phyloP scores from a whole-genome alignment of 768 basidiomycete species.

The Lentinula detonsa region DNA sequence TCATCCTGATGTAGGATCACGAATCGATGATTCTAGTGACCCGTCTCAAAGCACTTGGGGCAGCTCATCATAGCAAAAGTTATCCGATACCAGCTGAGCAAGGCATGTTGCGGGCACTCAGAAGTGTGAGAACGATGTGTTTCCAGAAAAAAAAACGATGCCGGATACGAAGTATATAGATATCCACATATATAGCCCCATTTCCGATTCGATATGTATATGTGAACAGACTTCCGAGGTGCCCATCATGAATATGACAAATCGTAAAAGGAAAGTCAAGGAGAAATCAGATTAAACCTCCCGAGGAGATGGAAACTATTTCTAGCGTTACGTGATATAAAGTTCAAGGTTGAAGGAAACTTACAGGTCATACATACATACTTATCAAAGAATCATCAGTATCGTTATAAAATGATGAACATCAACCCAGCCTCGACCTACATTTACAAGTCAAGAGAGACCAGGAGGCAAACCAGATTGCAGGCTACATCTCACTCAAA shows the following conservation, averaged over 20 bases:
- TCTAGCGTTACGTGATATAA: not conserved
- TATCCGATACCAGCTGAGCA: not conserved
- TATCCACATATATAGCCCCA: not conserved
- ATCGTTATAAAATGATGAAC: too few relatives aligned
- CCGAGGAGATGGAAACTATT: not conserved
- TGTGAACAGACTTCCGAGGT: not conserved
- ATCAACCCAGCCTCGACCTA: too few relatives aligned
- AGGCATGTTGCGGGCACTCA: not conserved
- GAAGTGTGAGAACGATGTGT: conserved; percentile 1
- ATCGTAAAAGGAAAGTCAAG: not conserved
- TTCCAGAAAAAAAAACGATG: conserved; percentile 1
- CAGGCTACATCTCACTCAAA: too few relatives aligned
- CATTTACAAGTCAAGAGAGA: not conserved
- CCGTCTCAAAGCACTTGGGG: too few relatives aligned
- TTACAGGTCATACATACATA: not conserved
- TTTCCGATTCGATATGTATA: not conserved
- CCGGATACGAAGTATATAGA: not conserved
- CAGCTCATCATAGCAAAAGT: too few relatives aligned
- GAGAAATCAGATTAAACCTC: not conserved
- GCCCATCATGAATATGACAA: not conserved
- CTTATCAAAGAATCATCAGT: not conserved
- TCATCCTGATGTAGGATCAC: not conserved
- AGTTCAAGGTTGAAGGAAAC: not conserved
- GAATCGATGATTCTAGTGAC: not conserved
- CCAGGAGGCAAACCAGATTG: not conserved